Evolutionary conservation across 208 protist species (phyloP).

Genomic region (Chromosphaera perkinsii): DNA sequence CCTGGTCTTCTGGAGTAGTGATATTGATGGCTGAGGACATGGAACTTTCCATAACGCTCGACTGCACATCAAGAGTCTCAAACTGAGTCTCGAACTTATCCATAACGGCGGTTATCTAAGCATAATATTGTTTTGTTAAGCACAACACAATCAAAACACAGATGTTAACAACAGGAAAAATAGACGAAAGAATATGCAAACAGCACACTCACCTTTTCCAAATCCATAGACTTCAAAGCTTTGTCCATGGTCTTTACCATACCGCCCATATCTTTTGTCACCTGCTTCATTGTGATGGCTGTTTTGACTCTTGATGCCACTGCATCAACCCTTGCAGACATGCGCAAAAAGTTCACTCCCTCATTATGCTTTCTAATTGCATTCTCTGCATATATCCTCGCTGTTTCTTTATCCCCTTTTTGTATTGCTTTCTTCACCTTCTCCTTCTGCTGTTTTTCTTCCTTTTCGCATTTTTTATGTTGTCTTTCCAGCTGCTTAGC

Average conservation of each 20-base stretch:
- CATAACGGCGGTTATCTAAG: constrained; percentile 75
- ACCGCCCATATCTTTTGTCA: constrained; percentile 83
- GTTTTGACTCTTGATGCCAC: constrained; percentile 85
- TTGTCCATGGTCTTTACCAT: constrained; percentile 89
- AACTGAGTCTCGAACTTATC: constrained; percentile 95
- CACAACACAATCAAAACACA: too few species aligned
- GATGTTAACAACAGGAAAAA: not conserved
- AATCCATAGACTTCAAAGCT: constrained; percentile 82
- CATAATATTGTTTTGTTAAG: not conserved
- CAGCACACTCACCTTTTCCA: constrained; percentile 56
- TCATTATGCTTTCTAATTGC: constrained; percentile 94
- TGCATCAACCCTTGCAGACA: constrained; percentile 88
- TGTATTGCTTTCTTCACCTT: constrained; percentile 74
- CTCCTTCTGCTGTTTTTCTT: constrained; percentile 7
- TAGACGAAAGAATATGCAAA: not conserved
- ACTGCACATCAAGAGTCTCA: constrained; percentile 87
- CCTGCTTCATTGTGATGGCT: constrained; percentile 75
- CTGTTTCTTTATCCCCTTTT: constrained; percentile 91
- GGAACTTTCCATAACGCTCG: constrained; percentile 79
- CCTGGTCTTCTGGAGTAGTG: constrained; percentile 73
- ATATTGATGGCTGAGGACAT: constrained; percentile 79
- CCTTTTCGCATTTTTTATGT: constrained; percentile 24
- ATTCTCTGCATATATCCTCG: constrained; percentile 94
- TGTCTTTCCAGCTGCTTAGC: constrained; percentile 24
- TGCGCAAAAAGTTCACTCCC: constrained; percentile 84